Percentiles rank a stretch among this genome's conserved stretches.
phyloP scores from a whole-genome alignment of 164 flowering plant genomes.

The Berberis thunbergii region DNA sequence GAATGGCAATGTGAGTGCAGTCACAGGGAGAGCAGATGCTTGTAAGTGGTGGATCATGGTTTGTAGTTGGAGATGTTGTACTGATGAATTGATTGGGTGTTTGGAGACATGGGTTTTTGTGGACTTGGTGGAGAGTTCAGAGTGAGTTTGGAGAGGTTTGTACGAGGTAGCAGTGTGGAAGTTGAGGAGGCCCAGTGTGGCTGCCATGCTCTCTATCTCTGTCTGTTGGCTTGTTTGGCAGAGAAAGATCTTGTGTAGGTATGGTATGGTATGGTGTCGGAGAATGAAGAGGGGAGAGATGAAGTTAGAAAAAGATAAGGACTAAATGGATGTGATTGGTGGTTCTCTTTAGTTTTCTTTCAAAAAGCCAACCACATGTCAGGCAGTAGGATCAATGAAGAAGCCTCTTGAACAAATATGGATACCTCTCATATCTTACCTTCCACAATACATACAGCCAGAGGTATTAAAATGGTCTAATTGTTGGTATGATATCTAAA shows the following conservation, averaged over 20 bases:
- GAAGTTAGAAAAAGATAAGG: background rate
- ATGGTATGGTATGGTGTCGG: background rate
- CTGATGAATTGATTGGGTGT: slow-evolving; percentile 8
- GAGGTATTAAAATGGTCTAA: no score
- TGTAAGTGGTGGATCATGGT: slow-evolving; percentile 18
- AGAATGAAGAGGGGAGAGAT: background rate
- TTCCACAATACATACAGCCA: no score
- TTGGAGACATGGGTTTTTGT: slow-evolving; percentile 6
- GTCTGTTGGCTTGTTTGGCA: no score
- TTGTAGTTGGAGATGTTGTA: slow-evolving; percentile 9
- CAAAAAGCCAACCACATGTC: no score
- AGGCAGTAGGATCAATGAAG: no score
- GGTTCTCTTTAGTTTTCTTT: no score
- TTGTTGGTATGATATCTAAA: no score
- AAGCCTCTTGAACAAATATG: no score
- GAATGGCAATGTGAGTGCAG: slow-evolving; percentile 52
- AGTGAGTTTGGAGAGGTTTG: slow-evolving; percentile 12
- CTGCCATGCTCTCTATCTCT: slow-evolving; percentile 21
- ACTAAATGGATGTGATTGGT: background rate
- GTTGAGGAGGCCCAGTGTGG: slow-evolving; percentile 34
- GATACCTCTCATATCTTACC: no score
- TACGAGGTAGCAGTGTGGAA: slow-evolving; percentile 3
- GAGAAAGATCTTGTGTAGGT: no score
- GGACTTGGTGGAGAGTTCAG: slow-evolving; percentile 17
- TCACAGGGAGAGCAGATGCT: slow-evolving; percentile 29